Percentiles rank a stretch among this genome's conserved stretches.
Evolutionary conservation across 495 filamentous ascomycete genomes (phyloP).

Genomic region (Hypomontagnella monticulosa): DNA sequence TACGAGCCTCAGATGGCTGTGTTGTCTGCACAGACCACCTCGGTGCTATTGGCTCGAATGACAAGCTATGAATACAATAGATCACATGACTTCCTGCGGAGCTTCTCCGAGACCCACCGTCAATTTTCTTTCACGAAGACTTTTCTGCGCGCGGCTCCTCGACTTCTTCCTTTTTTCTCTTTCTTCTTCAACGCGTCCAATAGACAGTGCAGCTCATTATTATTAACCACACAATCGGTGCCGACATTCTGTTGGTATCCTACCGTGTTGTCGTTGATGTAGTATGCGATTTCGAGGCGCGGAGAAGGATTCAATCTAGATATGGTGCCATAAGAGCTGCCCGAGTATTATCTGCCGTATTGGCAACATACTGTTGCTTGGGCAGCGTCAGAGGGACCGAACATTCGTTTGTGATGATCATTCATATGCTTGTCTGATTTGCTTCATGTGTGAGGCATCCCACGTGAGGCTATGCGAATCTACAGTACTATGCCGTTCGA

Average conservation of each 20-base stretch:
- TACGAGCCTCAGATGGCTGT: constrained; percentile 5
- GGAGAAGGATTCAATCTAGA: constrained; percentile 70
- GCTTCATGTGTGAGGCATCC: background rate
- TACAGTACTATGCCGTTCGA: background rate
- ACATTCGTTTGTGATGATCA: constrained; percentile 57
- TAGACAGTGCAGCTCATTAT: constrained; percentile 89
- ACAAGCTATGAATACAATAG: background rate
- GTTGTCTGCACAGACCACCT: background rate
- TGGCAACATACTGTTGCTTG: constrained; percentile 68
- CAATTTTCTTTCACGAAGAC: constrained; percentile 36
- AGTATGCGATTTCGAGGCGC: constrained; percentile 83
- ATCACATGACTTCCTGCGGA: constrained; percentile 26
- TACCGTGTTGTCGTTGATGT: constrained; percentile 70
- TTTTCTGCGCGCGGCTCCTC: constrained; percentile 11
- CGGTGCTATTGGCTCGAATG: background rate
- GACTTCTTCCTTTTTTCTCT: constrained; percentile 41
- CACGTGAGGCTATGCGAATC: constrained; percentile 1
- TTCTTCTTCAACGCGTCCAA: constrained; percentile 74
- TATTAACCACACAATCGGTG: constrained; percentile 58
- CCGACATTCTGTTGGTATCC: constrained; percentile 76
- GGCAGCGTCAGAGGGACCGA: constrained; percentile 90
- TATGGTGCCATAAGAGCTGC: constrained; percentile 91
- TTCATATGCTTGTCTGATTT: background rate
- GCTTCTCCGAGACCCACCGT: constrained; percentile 21
- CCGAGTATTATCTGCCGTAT: constrained; percentile 67